Evolutionary conservation across 1,284 basidiomycete genomes (phyloP).

Genomic region (Ustilago loliicola): DNA sequence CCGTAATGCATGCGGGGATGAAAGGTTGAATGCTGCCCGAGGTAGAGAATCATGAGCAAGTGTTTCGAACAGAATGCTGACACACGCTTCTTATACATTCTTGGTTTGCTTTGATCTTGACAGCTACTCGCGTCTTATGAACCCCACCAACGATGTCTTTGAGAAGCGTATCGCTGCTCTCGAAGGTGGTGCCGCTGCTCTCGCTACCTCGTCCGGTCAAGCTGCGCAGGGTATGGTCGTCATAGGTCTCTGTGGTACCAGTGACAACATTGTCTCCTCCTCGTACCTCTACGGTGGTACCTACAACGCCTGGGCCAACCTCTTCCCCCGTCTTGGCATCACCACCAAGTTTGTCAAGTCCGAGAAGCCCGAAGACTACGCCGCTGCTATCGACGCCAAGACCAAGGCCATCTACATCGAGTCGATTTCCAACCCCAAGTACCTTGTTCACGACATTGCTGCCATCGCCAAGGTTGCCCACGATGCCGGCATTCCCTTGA

Average conservation of each 20-base stretch:
- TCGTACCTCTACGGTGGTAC: slow-evolving; percentile 73
- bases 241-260: slow-evolving; percentile 76
- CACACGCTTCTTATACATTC: neutral
- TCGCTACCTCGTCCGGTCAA: slow-evolving; percentile 84
- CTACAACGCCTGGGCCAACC: slow-evolving; percentile 85
- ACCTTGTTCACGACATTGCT: slow-evolving; percentile 80
- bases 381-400: slow-evolving; percentile 73
- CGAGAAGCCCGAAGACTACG: slow-evolving; percentile 78
- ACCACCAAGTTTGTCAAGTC: slow-evolving; percentile 81
- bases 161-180: slow-evolving; percentile 86
- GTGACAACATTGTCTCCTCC: slow-evolving; percentile 85
- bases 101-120: neutral
- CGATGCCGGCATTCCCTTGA: slow-evolving; percentile 80
- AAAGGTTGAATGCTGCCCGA: neutral
- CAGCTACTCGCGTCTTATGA: slow-evolving; percentile 76
- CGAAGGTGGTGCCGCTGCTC: slow-evolving; percentile 84
- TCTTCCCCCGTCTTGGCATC: slow-evolving; percentile 83
- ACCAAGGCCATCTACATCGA: slow-evolving; percentile 78
- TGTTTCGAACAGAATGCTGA: neutral
- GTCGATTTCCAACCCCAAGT: slow-evolving; percentile 86
- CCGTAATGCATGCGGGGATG: neutral
- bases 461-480: slow-evolving; percentile 84
- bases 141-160: slow-evolving; percentile 87
- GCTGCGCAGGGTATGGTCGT: slow-evolving; percentile 84
- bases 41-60: neutral